Evolutionary conservation across 345 rosid genomes (phyloP).

Genomic region (Heritiera littoralis): DNA sequence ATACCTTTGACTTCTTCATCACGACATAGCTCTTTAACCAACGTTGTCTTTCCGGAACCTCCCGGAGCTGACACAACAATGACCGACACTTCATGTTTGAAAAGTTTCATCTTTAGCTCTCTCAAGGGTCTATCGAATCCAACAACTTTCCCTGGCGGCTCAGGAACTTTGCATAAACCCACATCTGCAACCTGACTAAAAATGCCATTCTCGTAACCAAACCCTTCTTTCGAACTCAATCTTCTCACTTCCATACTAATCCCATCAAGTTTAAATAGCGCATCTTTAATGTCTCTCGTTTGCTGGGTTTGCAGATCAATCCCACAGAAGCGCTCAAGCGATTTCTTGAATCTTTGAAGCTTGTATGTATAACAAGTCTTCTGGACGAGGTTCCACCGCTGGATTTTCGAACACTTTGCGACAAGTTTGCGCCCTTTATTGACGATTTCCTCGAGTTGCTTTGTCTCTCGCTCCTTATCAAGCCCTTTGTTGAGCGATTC

Average conservation of each 20-base stretch:
- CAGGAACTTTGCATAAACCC: constrained; percentile 36
- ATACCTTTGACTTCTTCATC: constrained; percentile 48
- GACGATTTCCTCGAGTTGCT: constrained; percentile 8
- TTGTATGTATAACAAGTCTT: constrained; percentile 7
- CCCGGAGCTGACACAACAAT: constrained; percentile 51
- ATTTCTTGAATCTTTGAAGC: constrained; percentile 25
- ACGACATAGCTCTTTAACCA: constrained; percentile 44
- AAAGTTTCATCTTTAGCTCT: constrained; percentile 45
- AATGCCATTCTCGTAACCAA: background rate
- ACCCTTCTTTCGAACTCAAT: constrained; percentile 16
- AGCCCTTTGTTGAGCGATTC: constrained; percentile 14
- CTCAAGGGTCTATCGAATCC: constrained; percentile 44
- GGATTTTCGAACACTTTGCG: constrained; percentile 6
- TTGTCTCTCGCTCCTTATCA: constrained; percentile 22
- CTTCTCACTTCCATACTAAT: background rate
- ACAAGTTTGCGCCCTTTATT: constrained; percentile 19
- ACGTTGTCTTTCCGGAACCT: constrained; percentile 62
- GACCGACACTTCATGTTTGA: constrained; percentile 17
- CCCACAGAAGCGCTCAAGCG: constrained; percentile 23
- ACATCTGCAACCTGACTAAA: background rate
- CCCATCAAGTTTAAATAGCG: background rate
- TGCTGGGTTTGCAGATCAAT: constrained; percentile 22
- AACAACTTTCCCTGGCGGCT: constrained; percentile 24
- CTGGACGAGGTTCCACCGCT: background rate
- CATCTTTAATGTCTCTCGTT: constrained; percentile 27